Percentiles rank a stretch among this genome's conserved stretches.
Evolutionary conservation across 2,329 filamentous ascomycete species (phyloP).

Genomic region (Talaromyces verruculosus): DNA sequence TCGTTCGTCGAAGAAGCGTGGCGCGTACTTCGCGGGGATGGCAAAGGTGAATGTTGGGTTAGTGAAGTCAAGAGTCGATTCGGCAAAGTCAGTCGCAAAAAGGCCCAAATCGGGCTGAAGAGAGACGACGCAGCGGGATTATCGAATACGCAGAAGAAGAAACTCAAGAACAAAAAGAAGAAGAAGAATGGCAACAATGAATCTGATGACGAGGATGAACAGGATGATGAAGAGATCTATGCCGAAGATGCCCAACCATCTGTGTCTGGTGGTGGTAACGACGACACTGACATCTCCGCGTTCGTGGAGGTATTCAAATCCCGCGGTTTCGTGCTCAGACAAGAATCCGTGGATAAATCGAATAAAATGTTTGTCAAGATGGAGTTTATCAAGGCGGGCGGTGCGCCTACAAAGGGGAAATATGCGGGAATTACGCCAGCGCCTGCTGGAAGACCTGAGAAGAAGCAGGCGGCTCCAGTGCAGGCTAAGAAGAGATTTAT

Average conservation of each 20-base stretch:
- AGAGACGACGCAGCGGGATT: constrained; percentile 29
- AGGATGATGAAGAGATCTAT: constrained; percentile 54
- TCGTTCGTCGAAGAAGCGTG: constrained; percentile 95
- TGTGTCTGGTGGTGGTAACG: constrained; percentile 55
- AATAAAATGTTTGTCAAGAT: constrained; percentile 99
- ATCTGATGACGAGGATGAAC: constrained; percentile 41
- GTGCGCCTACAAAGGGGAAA: constrained; percentile 72
- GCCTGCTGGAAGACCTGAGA: not conserved
- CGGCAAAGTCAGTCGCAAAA: constrained; percentile 55
- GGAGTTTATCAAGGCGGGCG: constrained; percentile 80
- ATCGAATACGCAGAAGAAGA: constrained; percentile 46
- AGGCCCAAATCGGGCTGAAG: constrained; percentile 40
- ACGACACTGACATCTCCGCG: constrained; percentile 80
- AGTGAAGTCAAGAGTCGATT: constrained; percentile 96
- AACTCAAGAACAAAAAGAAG: constrained; percentile 47
- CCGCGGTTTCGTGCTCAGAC: constrained; percentile 81
- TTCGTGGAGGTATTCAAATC: constrained; percentile 81
- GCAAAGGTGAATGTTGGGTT: constrained; percentile 82
- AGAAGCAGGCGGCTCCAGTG: constrained; percentile 25
- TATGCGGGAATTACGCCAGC: constrained; percentile 45
- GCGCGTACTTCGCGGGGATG: constrained; percentile 85
- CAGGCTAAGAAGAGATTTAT: constrained; percentile 57
- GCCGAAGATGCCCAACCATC: constrained; percentile 39
- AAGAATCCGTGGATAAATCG: constrained; percentile 70
- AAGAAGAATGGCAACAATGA: constrained; percentile 47